phyloP scores from a whole-genome alignment of 345 rosid species.

The sweet orange (Citrus sinensis) region DNA sequence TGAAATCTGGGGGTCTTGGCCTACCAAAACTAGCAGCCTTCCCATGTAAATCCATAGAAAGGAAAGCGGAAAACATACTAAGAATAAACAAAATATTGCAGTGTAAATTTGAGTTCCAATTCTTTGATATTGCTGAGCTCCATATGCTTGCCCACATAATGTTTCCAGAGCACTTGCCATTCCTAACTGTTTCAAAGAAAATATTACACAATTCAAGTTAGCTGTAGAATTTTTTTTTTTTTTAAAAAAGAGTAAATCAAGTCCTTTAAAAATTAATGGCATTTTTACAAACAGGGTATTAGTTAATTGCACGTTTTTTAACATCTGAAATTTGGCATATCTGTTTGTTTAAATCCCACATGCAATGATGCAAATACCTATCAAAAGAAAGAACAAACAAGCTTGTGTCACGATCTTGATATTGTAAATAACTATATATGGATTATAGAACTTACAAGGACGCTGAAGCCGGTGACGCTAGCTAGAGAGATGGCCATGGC shows the following conservation, averaged over 20 bases:
- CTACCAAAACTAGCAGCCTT: conserved; percentile 39
- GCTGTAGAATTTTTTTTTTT: too few relatives aligned
- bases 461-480: conserved; percentile 66
- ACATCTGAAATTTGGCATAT: neutral
- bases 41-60: conserved; percentile 56
- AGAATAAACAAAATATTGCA: conserved; percentile 42
- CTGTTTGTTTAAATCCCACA: neutral
- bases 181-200: conserved; percentile 48
- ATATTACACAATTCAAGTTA: neutral
- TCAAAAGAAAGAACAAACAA: too few relatives aligned
- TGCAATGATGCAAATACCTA: neutral
- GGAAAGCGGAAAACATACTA: conserved; percentile 51
- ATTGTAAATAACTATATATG: too few relatives aligned
- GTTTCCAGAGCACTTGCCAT: conserved; percentile 76
- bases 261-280: too few relatives aligned
- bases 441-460: conserved; percentile 41
- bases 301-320: too few relatives aligned
- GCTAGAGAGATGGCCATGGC: conserved; percentile 70
- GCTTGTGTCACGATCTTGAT: too few relatives aligned
- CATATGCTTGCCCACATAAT: conserved; percentile 78
- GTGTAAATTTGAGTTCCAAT: conserved; percentile 60
- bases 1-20: conserved; percentile 66
- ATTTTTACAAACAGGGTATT: too few relatives aligned
- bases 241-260: too few relatives aligned
- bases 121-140: conserved; percentile 55